phyloP scores from a whole-genome alignment of 805 yeast species.

The Brettanomyces sp. region DNA sequence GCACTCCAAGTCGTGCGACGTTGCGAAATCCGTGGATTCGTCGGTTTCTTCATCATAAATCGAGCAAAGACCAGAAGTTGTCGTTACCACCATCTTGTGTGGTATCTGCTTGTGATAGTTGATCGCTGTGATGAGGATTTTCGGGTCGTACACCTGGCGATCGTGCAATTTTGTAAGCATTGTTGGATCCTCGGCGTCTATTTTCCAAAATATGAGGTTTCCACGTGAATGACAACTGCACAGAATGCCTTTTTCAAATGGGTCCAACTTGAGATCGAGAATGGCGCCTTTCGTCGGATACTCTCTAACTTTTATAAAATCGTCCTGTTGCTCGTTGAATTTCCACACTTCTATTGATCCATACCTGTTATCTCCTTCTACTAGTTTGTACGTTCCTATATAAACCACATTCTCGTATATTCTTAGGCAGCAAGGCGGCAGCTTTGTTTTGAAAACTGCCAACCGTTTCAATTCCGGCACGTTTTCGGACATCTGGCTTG shows the following conservation, averaged over 20 bases:
- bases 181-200: constrained; percentile 13
- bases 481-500: neutral
- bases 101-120: constrained; percentile 40
- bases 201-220: constrained; percentile 53
- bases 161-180: constrained; percentile 20
- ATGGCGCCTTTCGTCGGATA: constrained; percentile 43
- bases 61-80: constrained; percentile 58
- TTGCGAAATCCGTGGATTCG: constrained; percentile 15
- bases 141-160: constrained; percentile 38
- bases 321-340: constrained; percentile 6
- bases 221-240: constrained; percentile 80
- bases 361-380: constrained; percentile 46
- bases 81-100: constrained; percentile 40
- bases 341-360: constrained; percentile 49
- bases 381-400: constrained; percentile 75
- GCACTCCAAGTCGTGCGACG: constrained; percentile 65
- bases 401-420: constrained; percentile 33
- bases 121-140: constrained; percentile 52
- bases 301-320: neutral
- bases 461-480: constrained; percentile 11
- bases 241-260: constrained; percentile 37
- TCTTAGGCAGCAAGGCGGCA: constrained; percentile 81
- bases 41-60: constrained; percentile 25
- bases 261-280: constrained; percentile 65
- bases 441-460: constrained; percentile 31